Percentiles rank a stretch among this genome's conserved stretches.
Conservation (phyloP, 768 basidiomycete genomes). For the Mycena pura region DNA sequence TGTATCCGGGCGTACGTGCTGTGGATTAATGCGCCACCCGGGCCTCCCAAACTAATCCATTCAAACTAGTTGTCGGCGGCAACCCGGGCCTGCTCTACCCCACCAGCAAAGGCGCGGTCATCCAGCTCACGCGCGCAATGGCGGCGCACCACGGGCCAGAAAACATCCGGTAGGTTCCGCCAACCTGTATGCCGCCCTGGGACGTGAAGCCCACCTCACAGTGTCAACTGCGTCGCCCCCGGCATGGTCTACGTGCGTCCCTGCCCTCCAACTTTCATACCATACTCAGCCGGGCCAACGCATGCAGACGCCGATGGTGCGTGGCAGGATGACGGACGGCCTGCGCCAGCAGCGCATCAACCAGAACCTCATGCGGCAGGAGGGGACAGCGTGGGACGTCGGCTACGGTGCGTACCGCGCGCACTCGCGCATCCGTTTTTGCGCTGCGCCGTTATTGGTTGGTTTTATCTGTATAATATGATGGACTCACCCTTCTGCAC, state of each 20-base stretch:
- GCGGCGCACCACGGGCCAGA: conserved; percentile 48
- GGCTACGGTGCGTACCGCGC: conserved; percentile 39
- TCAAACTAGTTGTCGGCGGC: conserved; percentile 36
- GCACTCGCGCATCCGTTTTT: neutral
- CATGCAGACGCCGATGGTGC: conserved; percentile 47
- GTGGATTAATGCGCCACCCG: neutral
- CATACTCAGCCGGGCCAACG: too few relatives aligned
- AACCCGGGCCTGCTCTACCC: conserved; percentile 49
- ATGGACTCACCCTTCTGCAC: too few relatives aligned
- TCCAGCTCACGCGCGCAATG: conserved; percentile 55
- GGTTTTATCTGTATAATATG: too few relatives aligned
- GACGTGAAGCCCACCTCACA: neutral
- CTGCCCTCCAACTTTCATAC: neutral
- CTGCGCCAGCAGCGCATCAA: conserved; percentile 44
- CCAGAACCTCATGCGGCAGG: conserved; percentile 46
- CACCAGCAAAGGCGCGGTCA: conserved; percentile 49
- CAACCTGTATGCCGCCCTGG: neutral
- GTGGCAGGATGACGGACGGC: conserved; percentile 42
- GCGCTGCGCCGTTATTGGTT: neutral
- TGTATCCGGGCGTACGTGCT: conserved; percentile 19
- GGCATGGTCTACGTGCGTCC: conserved; percentile 42
- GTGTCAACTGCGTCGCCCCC: conserved; percentile 18
- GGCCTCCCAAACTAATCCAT: neutral
- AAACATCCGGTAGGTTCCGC: conserved; percentile 43
- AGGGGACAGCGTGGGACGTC: conserved; percentile 52